Evolutionary conservation across 139 green algal species (phyloP).

Genomic region (Micromonas pusilla): DNA sequence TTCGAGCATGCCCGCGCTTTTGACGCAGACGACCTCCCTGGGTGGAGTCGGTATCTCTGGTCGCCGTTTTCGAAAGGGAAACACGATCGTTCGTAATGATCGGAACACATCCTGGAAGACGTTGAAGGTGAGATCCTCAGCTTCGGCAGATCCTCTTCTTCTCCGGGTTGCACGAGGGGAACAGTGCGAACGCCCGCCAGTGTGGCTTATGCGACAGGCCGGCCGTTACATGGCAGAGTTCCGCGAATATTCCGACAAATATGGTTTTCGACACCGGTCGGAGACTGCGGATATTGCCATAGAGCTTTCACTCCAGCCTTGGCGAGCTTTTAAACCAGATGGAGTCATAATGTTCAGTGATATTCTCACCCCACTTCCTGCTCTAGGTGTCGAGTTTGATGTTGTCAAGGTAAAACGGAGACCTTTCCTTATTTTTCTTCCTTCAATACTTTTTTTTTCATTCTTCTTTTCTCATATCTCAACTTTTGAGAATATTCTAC

Average conservation of each 20-base stretch:
- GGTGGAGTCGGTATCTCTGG: too few relatives aligned
- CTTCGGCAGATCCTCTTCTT: conserved; percentile 11
- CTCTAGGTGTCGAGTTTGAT: conserved; percentile 96
- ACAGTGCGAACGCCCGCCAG: conserved; percentile 89
- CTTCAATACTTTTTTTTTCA: background rate
- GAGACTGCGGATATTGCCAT: conserved; percentile 93
- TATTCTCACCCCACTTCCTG: conserved; percentile 94
- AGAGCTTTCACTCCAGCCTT: conserved; percentile 93
- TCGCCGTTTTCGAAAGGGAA: too few relatives aligned
- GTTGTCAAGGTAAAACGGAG: conserved; percentile 62
- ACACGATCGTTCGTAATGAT: too few relatives aligned
- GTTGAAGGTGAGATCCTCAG: too few relatives aligned
- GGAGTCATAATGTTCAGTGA: conserved; percentile 99
- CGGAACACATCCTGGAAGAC: too few relatives aligned
- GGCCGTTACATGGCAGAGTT: conserved; percentile 98
- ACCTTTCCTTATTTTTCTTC: background rate
- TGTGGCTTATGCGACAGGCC: conserved; percentile 99
- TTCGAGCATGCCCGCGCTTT: too few relatives aligned
- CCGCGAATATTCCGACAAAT: conserved; percentile 83
- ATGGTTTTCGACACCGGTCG: conserved; percentile 82
- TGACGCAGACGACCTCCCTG: too few relatives aligned
- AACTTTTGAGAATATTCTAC: too few relatives aligned
- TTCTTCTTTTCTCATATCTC: background rate
- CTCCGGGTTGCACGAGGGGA: conserved; percentile 9
- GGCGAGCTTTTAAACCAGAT: conserved; percentile 82